Evolutionary conservation across 129 eudicot genomes (phyloP).

Genomic region (Saposhnikovia divaricata): DNA sequence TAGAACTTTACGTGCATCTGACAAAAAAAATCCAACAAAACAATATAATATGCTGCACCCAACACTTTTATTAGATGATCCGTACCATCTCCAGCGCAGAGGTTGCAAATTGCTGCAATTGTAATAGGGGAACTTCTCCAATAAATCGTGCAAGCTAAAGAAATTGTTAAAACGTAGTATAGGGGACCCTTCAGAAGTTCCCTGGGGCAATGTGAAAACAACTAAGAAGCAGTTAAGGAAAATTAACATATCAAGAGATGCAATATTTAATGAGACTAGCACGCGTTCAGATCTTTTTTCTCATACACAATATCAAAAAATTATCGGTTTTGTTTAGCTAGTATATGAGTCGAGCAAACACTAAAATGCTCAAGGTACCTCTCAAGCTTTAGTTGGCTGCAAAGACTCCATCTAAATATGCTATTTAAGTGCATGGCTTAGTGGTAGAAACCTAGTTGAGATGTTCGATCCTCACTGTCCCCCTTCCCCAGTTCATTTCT

Average conservation of each 20-base stretch:
- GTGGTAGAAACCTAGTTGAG: background rate
- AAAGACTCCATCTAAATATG: background rate
- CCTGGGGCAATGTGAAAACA: conserved; percentile 33
- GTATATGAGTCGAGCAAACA: background rate
- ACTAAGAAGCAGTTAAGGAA: background rate
- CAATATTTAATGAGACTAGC: background rate
- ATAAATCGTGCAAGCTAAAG: conserved; percentile 51
- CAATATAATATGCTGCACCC: background rate
- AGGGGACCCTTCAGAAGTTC: conserved; percentile 82
- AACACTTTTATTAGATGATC: background rate
- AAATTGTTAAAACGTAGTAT: conserved; percentile 65
- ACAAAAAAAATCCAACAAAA: background rate
- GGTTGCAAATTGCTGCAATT: conserved; percentile 81
- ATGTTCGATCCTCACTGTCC: background rate
- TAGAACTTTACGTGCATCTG: background rate
- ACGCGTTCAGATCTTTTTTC: background rate
- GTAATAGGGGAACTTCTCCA: conserved; percentile 88
- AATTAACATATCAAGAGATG: background rate
- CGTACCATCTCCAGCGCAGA: conserved; percentile 95
- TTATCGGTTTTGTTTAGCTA: background rate
- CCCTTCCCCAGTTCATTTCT: background rate
- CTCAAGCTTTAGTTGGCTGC: background rate
- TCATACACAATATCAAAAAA: background rate
- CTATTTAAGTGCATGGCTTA: background rate
- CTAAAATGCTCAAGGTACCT: background rate